Evolutionary conservation across 805 yeast species (phyloP).

Genomic region (Lipomyces yamanashiensis): DNA sequence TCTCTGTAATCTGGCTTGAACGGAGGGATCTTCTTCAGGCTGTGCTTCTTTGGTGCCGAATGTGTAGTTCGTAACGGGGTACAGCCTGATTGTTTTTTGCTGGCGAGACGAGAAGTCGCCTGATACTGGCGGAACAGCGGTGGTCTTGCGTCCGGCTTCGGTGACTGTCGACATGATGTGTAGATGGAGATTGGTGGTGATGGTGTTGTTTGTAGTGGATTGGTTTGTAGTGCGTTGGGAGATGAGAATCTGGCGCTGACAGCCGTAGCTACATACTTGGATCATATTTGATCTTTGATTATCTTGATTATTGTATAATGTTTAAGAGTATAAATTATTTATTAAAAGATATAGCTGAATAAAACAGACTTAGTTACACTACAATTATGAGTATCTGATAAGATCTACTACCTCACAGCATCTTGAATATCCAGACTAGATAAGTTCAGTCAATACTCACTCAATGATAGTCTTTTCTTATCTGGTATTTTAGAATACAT

Average conservation of each 20-base stretch:
- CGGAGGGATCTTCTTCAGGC: slow-evolving; percentile 44
- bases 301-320: too few relatives aligned
- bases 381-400: too few relatives aligned
- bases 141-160: slow-evolving; percentile 36
- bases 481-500: too few relatives aligned
- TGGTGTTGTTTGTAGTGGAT: not conserved
- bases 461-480: too few relatives aligned
- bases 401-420: too few relatives aligned
- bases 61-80: slow-evolving; percentile 44
- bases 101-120: slow-evolving; percentile 39
- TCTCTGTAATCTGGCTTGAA: slow-evolving; percentile 40
- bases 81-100: slow-evolving; percentile 40
- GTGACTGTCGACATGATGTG: slow-evolving; percentile 35
- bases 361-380: too few relatives aligned
- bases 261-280: not conserved
- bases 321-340: too few relatives aligned
- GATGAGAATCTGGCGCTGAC: not conserved
- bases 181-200: not conserved
- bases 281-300: not conserved
- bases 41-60: slow-evolving; percentile 43
- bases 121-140: slow-evolving; percentile 34
- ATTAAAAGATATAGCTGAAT: too few relatives aligned
- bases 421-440: too few relatives aligned
- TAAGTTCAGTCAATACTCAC: too few relatives aligned
- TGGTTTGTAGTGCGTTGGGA: not conserved